Percentiles rank a stretch among this genome's conserved stretches.
Conservation (phyloP, 495 filamentous ascomycete species). For the Aspergillus leporis region DNA sequence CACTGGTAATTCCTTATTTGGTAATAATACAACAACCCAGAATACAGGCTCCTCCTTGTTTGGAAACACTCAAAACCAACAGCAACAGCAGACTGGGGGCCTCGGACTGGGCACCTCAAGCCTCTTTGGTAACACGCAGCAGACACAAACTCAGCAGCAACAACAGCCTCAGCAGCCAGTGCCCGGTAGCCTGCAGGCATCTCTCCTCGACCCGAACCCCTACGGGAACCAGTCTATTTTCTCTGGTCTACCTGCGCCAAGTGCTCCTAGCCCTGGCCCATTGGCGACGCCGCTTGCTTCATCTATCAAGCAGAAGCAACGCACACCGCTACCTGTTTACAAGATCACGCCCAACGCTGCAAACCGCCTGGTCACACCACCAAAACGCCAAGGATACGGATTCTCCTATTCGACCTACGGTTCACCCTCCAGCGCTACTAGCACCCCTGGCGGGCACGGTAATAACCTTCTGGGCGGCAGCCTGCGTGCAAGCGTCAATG, state of each 20-base stretch:
- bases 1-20: slow-evolving; percentile 48
- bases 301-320: slow-evolving; percentile 69
- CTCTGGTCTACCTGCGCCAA: slow-evolving; percentile 62
- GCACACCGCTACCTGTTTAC: slow-evolving; percentile 78
- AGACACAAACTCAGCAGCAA: slow-evolving; percentile 42
- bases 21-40: slow-evolving; percentile 36
- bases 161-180: slow-evolving; percentile 48
- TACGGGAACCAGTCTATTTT: slow-evolving; percentile 86
- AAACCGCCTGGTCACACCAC: slow-evolving; percentile 76
- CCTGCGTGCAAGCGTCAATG: slow-evolving; percentile 42
- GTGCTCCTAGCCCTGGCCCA: slow-evolving; percentile 69
- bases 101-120: slow-evolving; percentile 50
- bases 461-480: slow-evolving; percentile 64
- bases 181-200: slow-evolving; percentile 70
- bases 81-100: slow-evolving; percentile 53
- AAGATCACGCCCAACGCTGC: slow-evolving; percentile 81
- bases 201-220: slow-evolving; percentile 71
- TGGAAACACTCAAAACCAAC: slow-evolving; percentile 59
- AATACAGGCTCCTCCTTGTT: slow-evolving; percentile 60
- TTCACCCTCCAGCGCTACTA: slow-evolving; percentile 70
- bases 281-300: slow-evolving; percentile 83
- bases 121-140: slow-evolving; percentile 65
- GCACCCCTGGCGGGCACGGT: slow-evolving; percentile 66
- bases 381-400: slow-evolving; percentile 74
- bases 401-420: slow-evolving; percentile 90